A percentile compares a stretch with the other conserved stretches of the same genome.
Evolutionary conservation across 2,329 filamentous ascomycete species (phyloP).

Genomic region (Aureobasidium zeae): DNA sequence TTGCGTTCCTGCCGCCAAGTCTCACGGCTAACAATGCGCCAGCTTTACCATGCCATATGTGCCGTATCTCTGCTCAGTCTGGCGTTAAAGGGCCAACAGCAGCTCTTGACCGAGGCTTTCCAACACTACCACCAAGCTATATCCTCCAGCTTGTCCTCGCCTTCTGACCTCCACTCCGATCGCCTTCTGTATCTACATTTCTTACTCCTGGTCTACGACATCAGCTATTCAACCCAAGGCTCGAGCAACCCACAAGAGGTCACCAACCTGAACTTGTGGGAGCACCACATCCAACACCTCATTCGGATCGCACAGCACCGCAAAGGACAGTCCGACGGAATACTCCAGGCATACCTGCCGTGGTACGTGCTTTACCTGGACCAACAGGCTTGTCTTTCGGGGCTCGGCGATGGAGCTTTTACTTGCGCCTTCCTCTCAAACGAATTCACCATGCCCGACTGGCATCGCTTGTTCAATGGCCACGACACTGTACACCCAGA

Average conservation of each 20-base stretch:
- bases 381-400: conserved; percentile 43
- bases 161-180: conserved; percentile 46
- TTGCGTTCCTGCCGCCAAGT: too few species aligned
- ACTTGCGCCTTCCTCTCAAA: conserved; percentile 14
- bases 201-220: conserved; percentile 48
- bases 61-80: conserved; percentile 48
- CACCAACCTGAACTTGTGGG: conserved; percentile 40
- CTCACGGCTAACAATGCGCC: conserved; percentile 15
- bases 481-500: background rate
- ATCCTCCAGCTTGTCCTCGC: conserved; percentile 33
- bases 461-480: conserved; percentile 1
- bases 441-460: conserved; percentile 4
- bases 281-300: conserved; percentile 45
- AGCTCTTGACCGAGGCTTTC: conserved; percentile 38
- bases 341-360: conserved; percentile 43
- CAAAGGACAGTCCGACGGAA: conserved; percentile 26
- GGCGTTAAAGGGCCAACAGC: conserved; percentile 37
- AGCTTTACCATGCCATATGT: conserved; percentile 51
- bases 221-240: conserved; percentile 34
- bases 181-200: conserved; percentile 50
- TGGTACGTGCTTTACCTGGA: conserved; percentile 49
- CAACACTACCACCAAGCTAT: conserved; percentile 48
- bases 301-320: conserved; percentile 42
- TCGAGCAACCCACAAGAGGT: conserved; percentile 38
- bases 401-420: conserved; percentile 10